Evolutionary conservation across 176 grass and related monocot genomes (phyloP).

Genomic region (Zoysia pacifica): DNA sequence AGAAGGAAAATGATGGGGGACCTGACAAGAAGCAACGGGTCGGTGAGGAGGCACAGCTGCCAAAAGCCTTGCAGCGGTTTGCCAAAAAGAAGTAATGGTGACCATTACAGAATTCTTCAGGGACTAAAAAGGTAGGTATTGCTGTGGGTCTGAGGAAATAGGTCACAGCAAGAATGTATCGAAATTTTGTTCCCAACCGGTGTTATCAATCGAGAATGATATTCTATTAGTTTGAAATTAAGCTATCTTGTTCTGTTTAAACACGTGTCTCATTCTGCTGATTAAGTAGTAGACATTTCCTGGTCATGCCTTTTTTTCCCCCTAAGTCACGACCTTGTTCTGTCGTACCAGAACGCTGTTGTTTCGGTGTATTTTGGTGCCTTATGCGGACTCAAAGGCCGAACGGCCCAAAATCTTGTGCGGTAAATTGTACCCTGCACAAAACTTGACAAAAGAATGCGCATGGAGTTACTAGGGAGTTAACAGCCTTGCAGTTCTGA

Average conservation of each 20-base stretch:
- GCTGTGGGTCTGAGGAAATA: conserved; percentile 4
- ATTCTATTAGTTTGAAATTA: background rate
- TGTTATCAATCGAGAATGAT: background rate
- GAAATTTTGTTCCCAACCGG: background rate
- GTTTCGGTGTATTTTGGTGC: background rate
- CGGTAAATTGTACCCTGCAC: no score
- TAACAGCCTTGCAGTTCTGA: no score
- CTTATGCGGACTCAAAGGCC: background rate
- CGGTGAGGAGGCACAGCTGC: conserved; percentile 39
- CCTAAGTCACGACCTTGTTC: no score
- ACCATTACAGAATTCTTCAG: background rate
- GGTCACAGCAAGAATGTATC: conserved; percentile 1
- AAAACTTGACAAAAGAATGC: no score
- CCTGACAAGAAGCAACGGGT: conserved; percentile 58
- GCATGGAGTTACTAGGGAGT: no score
- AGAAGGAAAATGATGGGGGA: conserved; percentile 15
- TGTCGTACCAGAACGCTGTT: no score
- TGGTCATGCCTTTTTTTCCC: no score
- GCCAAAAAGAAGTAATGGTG: conserved; percentile 47
- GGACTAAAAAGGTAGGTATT: background rate
- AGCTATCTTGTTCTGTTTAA: background rate
- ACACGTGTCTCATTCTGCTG: background rate
- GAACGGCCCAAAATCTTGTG: no score
- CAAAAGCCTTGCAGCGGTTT: conserved; percentile 75
- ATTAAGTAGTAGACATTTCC: background rate